Evolutionary conservation across 345 rosid species (phyloP).

Genomic region (Aquilaria yunnanensis): DNA sequence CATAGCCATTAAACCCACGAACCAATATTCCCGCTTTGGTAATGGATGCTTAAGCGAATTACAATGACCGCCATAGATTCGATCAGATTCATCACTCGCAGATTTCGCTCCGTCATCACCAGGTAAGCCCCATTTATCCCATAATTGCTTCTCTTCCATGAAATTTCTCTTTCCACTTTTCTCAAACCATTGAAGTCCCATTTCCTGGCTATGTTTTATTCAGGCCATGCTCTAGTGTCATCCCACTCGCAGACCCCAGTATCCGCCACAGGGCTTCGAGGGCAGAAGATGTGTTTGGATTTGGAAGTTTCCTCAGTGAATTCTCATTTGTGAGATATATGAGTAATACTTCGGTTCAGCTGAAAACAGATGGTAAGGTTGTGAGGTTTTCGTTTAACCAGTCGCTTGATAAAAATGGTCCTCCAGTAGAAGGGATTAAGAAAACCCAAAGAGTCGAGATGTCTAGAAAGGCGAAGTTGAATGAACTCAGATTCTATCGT

Average conservation of each 20-base stretch:
- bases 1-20: too few relatives aligned
- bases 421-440: slow-evolving; percentile 31
- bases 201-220: slow-evolving; percentile 18
- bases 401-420: slow-evolving; percentile 14
- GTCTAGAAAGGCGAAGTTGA: slow-evolving; percentile 62
- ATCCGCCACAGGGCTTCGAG: slow-evolving; percentile 14
- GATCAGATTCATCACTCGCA: background rate
- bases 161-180: background rate
- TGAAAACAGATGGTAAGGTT: slow-evolving; percentile 51
- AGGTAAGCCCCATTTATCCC: slow-evolving; percentile 1
- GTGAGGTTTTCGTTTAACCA: slow-evolving; percentile 61
- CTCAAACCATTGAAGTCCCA: slow-evolving; percentile 29
- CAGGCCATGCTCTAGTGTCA: slow-evolving; percentile 10
- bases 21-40: too few relatives aligned
- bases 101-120: background rate
- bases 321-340: slow-evolving; percentile 26
- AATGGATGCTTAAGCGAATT: background rate
- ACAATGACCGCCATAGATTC: slow-evolving; percentile 9
- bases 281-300: slow-evolving; percentile 12
- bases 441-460: slow-evolving; percentile 35
- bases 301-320: slow-evolving; percentile 13
- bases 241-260: slow-evolving; percentile 11
- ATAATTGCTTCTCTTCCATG: background rate
- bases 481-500: slow-evolving; percentile 78
- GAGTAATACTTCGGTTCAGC: slow-evolving; percentile 44